phyloP scores from a whole-genome alignment of 345 rosid species.

The Trapa bicornis region DNA sequence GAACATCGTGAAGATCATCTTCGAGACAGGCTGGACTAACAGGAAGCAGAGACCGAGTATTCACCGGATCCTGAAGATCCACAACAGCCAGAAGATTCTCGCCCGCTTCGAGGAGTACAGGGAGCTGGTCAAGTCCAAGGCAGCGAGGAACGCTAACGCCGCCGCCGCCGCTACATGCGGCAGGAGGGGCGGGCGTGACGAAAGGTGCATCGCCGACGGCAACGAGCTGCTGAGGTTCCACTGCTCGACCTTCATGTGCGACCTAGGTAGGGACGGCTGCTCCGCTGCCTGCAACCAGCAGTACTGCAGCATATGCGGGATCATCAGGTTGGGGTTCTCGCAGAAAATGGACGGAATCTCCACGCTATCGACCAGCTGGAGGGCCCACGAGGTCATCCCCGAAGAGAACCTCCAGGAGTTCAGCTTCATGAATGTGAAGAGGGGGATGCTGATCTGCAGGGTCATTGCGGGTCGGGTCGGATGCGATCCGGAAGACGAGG shows the following conservation, averaged over 20 bases:
- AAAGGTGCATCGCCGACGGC: conserved; percentile 92
- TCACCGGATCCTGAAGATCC: conserved; percentile 68
- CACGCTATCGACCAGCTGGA: conserved; percentile 61
- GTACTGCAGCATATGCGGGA: conserved; percentile 78
- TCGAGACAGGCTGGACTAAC: conserved; percentile 71
- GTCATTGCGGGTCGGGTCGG: conserved; percentile 82
- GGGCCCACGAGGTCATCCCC: conserved; percentile 78
- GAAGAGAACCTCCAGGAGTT: conserved; percentile 80
- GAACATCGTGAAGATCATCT: conserved; percentile 74
- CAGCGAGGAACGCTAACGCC: conserved; percentile 23
- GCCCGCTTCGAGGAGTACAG: conserved; percentile 82
- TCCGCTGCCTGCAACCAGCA: conserved; percentile 54
- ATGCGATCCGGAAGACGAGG: conserved; percentile 28
- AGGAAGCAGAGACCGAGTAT: conserved; percentile 34
- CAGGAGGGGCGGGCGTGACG: conserved; percentile 29
- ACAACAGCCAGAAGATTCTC: conserved; percentile 58
- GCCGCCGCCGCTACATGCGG: conserved; percentile 3
- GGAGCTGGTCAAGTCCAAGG: conserved; percentile 66
- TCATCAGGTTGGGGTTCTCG: conserved; percentile 71
- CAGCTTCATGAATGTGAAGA: conserved; percentile 81
- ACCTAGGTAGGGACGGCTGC: conserved; percentile 46
- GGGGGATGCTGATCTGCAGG: conserved; percentile 85
- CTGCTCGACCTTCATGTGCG: conserved; percentile 79
- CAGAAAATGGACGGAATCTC: conserved; percentile 82
- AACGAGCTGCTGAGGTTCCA: conserved; percentile 86